Evolutionary conservation across 176 grass and related monocot species (phyloP).

Genomic region (Eragrostis curvula): DNA sequence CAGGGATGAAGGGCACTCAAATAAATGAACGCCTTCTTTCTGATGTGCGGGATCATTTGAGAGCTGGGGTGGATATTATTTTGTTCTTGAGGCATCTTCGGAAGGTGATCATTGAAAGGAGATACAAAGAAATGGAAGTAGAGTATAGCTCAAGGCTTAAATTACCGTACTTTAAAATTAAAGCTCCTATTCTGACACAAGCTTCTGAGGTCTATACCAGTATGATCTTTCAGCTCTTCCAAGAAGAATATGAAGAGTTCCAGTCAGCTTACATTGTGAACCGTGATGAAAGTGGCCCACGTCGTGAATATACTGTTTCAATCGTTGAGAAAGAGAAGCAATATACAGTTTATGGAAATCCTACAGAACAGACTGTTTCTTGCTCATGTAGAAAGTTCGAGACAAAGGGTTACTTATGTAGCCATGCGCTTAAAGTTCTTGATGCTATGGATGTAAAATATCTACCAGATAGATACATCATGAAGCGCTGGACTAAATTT

Average conservation of each 20-base stretch:
- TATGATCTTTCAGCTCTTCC: constrained; percentile 65
- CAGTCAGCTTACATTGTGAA: constrained; percentile 66
- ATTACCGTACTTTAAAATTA: constrained; percentile 66
- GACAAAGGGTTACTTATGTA: constrained; percentile 54
- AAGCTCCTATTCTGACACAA: constrained; percentile 61
- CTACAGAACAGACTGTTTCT: constrained; percentile 52
- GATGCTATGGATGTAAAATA: constrained; percentile 69
- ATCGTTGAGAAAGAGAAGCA: constrained; percentile 53
- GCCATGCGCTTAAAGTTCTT: constrained; percentile 65
- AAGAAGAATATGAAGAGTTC: constrained; percentile 72
- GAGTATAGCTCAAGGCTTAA: constrained; percentile 58
- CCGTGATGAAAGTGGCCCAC: constrained; percentile 45
- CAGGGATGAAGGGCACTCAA: constrained; percentile 56
- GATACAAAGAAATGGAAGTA: constrained; percentile 50
- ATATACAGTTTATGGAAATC: constrained; percentile 63
- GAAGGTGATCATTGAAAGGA: constrained; percentile 52
- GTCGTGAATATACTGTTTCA: constrained; percentile 54
- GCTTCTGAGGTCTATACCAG: constrained; percentile 52
- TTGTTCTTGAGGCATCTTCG: constrained; percentile 50
- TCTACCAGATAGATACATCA: constrained; percentile 55
- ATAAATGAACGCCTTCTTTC: constrained; percentile 45
- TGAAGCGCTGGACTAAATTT: constrained; percentile 63
- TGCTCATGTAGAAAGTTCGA: constrained; percentile 66
- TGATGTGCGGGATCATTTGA: constrained; percentile 54
- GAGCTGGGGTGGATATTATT: constrained; percentile 41